Evolutionary conservation across 305 asterid genomes (phyloP), one percentile per base, ranked within the genome.

Genomic region (Solanum hybrid): DNA sequence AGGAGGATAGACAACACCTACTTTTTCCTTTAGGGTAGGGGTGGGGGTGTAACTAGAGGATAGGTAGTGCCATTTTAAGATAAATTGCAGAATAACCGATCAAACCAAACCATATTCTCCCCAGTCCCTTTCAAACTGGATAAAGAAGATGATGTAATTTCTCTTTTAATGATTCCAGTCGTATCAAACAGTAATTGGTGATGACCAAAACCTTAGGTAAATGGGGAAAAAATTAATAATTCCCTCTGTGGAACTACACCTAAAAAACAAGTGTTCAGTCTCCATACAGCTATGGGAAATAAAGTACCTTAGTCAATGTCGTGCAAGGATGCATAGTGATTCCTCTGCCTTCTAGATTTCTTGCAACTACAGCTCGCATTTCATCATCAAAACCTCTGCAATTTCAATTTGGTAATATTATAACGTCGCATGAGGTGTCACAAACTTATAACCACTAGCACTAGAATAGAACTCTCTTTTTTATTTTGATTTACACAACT

Each of bases 261-360:
- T 5, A 22, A 86, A 86, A 33, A 33, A 22, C 42, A 86, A 46
- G 22, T 18, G 69, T 89, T 34, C 80, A 34, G 79, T 35, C 29
- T 79, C 64, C 78, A 7, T 8, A 61, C 80, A 85, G 42, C 26
- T 74, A 40, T 33, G 81, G 51, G 78, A 76, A 76, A 16, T 22
- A 31, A 8, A 90, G 90, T 86, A 98, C 99, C 99, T 97, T 95
- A 14, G 96, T 94, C 94, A 98, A 88, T 89, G 75, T 95, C 90
- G 98, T 93, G 92, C 92, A 86, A 7, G 99, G 98, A 91, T 95
- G 99, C 95, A 98, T 85, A 92, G 93, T 96, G 89, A 98, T 93
- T 87, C 99, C 99, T 92, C 99, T 94, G 86, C 98, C 99, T 95
- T 98, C 98, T 88, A 98, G 94, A 94, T 98, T 98, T 92, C 95